These are phyloP conservation scores for Meira miltonrushii DNA, from an alignment of 1,284 basidiomycete genomes.

Conservation along the genomic window DNA sequence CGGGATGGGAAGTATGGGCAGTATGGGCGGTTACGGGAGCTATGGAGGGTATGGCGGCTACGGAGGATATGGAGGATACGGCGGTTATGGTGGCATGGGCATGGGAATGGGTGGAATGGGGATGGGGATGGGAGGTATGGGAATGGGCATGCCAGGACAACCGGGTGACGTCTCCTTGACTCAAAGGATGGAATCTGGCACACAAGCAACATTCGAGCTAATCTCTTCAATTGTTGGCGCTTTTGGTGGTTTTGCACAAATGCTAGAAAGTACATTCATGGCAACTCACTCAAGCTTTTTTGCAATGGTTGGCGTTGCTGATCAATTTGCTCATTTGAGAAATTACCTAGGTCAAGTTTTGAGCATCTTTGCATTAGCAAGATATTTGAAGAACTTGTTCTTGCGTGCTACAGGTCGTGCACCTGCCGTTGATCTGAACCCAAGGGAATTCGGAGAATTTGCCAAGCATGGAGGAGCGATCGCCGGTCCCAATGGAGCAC, in stretches of 20 bases:
- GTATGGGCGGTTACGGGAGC: slow-evolving; percentile 26
- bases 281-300: slow-evolving; percentile 98
- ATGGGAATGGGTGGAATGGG: slow-evolving; percentile 32
- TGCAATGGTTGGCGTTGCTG: slow-evolving; percentile 95
- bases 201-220: slow-evolving; percentile 85
- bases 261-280: slow-evolving; percentile 97
- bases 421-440: slow-evolving; percentile 40
- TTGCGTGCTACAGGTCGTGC: slow-evolving; percentile 37
- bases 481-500: slow-evolving; percentile 18
- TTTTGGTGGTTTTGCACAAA: slow-evolving; percentile 91
- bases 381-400: slow-evolving; percentile 64
- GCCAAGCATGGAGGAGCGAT: slow-evolving; percentile 24
- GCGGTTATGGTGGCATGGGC: slow-evolving; percentile 23
- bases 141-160: slow-evolving; percentile 38
- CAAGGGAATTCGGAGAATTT: slow-evolving; percentile 48
- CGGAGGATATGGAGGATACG: slow-evolving; percentile 23
- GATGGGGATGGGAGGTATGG: slow-evolving; percentile 29
- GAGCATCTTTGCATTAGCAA: slow-evolving; percentile 74
- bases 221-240: slow-evolving; percentile 92
- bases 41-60: slow-evolving; percentile 19
- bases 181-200: slow-evolving; percentile 80
- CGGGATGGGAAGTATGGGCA: slow-evolving; percentile 23
- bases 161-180: slow-evolving; percentile 61
- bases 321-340: slow-evolving; percentile 85
- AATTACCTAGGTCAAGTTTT: slow-evolving; percentile 90